Base-by-base conservation (phyloP, 148 eudicot genomes). In the Silene uniflora region DNA sequence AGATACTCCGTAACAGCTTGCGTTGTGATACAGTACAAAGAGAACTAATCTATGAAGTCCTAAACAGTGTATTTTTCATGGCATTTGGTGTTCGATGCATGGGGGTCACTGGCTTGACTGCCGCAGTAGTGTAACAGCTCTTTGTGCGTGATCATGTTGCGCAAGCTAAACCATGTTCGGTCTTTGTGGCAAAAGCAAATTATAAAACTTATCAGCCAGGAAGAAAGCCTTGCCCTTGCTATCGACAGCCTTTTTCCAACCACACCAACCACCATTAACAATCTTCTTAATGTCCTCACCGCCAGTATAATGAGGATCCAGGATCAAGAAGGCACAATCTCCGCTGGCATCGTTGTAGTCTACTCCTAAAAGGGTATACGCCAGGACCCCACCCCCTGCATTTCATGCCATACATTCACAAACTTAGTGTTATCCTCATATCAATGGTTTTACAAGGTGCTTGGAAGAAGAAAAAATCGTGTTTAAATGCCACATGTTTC, bases 381-480 rank as follows among this genome's bases (percentile, higher is more conserved):
- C 99, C 42, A 95, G 91, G 77, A 95, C 98, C 35, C 99, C 99
- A 61, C 99, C 99, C 73, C 99, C 99, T 95, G 91, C 79, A 85
- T 32, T 52, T 46, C 69, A 69, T 7, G 73, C 44, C 46, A 62
- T 5, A 22, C 8, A 29, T 56, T 32, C 23, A n/a, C 56, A 12
- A 52, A 52, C 56, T 52, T 52, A 52, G 56, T 16, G 0, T 1
- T 52, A 12, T 52, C 56, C 9, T 52, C 56, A 52, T 52, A 12
- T 12, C 56, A 52, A 52, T 11, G 56, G 56, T 13, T 12, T 39
- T 39, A 6, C 44, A 39, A 39, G 44, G 44, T 39, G 10, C 16
- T 52, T 52, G 18, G 18, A 11, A 52, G 9, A 49, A 14, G 18
- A 11, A 52, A 52, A 10, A 16, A 5, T 32, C 52, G 22, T 39